Evolutionary conservation across 2,329 filamentous ascomycete genomes (phyloP).

Genomic region (Acrodontium crateriforme): DNA sequence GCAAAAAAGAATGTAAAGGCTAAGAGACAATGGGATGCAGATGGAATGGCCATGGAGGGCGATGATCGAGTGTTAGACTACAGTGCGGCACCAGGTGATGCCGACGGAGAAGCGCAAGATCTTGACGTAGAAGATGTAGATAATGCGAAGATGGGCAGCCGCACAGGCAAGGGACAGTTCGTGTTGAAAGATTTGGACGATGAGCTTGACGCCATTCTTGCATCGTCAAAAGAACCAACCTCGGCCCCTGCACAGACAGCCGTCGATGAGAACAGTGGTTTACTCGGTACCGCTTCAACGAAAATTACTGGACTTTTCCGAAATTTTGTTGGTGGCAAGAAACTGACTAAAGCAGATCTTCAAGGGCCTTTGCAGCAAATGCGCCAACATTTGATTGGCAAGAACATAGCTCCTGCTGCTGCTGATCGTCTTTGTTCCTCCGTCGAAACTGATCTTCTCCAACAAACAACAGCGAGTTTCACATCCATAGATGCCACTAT

Average conservation of each 20-base stretch:
- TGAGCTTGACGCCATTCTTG: conserved; percentile 80
- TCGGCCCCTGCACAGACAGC: conserved; percentile 31
- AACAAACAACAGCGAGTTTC: conserved; percentile 83
- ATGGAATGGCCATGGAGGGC: conserved; percentile 75
- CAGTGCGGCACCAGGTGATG: conserved; percentile 47
- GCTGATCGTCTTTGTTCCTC: conserved; percentile 82
- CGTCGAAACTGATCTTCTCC: conserved; percentile 78
- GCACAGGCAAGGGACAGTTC: conserved; percentile 79
- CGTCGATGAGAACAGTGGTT: conserved; percentile 38
- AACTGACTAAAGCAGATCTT: conserved; percentile 73
- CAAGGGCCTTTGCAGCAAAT: conserved; percentile 89
- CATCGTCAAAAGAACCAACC: conserved; percentile 58
- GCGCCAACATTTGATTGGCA: conserved; percentile 86
- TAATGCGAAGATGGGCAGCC: conserved; percentile 69
- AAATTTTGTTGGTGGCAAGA: conserved; percentile 91
- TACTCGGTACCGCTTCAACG: conserved; percentile 67
- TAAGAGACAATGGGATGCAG: conserved; percentile 81
- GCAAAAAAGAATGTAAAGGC: conserved; percentile 55
- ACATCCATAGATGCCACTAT: conserved; percentile 67
- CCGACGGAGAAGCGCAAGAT: conserved; percentile 34
- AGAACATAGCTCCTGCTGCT: conserved; percentile 92
- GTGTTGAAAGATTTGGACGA: conserved; percentile 86
- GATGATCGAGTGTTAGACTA: conserved; percentile 77
- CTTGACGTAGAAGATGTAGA: conserved; percentile 58
- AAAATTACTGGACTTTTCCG: conserved; percentile 81